Base-by-base conservation (phyloP, 169 alveolate species). In the Plasmodium vivax region DNA sequence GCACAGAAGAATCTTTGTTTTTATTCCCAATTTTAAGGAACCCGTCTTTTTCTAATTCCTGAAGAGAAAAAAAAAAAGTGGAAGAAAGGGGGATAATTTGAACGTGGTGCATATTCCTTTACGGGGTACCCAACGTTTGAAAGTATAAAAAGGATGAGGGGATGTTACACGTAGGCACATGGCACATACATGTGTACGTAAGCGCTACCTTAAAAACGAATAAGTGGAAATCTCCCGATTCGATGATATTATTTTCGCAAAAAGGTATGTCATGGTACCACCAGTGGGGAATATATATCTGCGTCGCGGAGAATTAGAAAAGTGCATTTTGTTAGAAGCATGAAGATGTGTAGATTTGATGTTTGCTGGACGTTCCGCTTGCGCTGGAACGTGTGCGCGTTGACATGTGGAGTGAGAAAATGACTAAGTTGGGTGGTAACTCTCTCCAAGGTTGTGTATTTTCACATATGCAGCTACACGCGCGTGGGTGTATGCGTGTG, bases 261-360 rank as follows among this genome's bases (percentile, higher is more conserved):
- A 75, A 4, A 23, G 51, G 54, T 87, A 87, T 77, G 43, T 87
- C 84, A 77, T 87, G 38, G 81, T 87, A 87, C 93, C 93, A 87
- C 93, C 93, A 87, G 36, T 87, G 81, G 85, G 93, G 93, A 87
- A 87, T 79, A 77, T 87, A 87, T 87, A 87, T 79, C 93, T 87
- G 54, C n/a, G 45, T 30, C 3, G 71, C 2, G 47, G n/a, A 77
- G 68, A 38, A 68, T 43, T 84, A 73, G 77, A 73, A 16, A 45
- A 0, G 45, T 58, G 34, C 23, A 58, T 75, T 47, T 77, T 43
- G 45, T 51, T n/a, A 38, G 32, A 77, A 23, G 16, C 9, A 82
- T 27, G 62, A 51, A 16, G 30, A 47, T 51, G 43, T 81, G 36
- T 81, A 0, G 5, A 4, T 27, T 62, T 19, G 4, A 75, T 77